These are phyloP conservation scores for Pseudogymnoascus sp. DNA, from an alignment of 2,329 filamentous ascomycete genomes.

Conservation along the genomic window DNA sequence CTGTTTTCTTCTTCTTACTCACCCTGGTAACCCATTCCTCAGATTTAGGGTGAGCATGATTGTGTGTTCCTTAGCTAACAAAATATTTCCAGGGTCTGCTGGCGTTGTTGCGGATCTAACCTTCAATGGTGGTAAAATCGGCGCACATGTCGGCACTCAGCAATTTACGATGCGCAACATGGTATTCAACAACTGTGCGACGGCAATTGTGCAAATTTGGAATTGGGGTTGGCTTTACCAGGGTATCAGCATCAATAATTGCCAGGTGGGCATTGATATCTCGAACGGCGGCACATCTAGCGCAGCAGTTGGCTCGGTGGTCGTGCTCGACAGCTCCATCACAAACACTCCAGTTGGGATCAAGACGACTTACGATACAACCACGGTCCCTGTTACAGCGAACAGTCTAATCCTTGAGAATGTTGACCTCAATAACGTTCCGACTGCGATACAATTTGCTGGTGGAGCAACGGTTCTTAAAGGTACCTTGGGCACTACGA, in stretches of 20 bases:
- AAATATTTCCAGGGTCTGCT: slow-evolving; percentile 36
- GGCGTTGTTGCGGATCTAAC: slow-evolving; percentile 53
- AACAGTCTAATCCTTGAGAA: slow-evolving; percentile 80
- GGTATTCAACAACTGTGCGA: slow-evolving; percentile 38
- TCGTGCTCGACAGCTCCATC: slow-evolving; percentile 49
- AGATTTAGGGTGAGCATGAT: slow-evolving; percentile 15
- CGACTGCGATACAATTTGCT: slow-evolving; percentile 54
- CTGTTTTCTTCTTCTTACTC: slow-evolving; percentile 41
- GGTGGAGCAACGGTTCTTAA: slow-evolving; percentile 53
- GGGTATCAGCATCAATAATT: slow-evolving; percentile 45
- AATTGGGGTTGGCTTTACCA: slow-evolving; percentile 54
- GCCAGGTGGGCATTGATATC: slow-evolving; percentile 46
- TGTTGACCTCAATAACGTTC: slow-evolving; percentile 65
- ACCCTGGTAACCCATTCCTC: slow-evolving; percentile 39
- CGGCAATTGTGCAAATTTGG: slow-evolving; percentile 52
- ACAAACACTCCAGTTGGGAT: slow-evolving; percentile 44
- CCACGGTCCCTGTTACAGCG: slow-evolving; percentile 53
- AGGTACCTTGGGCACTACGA: slow-evolving; percentile 53
- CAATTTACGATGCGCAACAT: slow-evolving; percentile 57
- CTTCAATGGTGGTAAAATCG: slow-evolving; percentile 55
- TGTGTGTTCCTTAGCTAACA: neutral
- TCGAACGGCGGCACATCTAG: slow-evolving; percentile 36
- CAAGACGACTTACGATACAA: slow-evolving; percentile 41
- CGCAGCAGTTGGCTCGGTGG: slow-evolving; percentile 48
- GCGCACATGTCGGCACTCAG: slow-evolving; percentile 56